Evolutionary conservation across 106 monocot species (phyloP), one percentile per base, ranked within the genome.

Genomic region (Posidonia australis): DNA sequence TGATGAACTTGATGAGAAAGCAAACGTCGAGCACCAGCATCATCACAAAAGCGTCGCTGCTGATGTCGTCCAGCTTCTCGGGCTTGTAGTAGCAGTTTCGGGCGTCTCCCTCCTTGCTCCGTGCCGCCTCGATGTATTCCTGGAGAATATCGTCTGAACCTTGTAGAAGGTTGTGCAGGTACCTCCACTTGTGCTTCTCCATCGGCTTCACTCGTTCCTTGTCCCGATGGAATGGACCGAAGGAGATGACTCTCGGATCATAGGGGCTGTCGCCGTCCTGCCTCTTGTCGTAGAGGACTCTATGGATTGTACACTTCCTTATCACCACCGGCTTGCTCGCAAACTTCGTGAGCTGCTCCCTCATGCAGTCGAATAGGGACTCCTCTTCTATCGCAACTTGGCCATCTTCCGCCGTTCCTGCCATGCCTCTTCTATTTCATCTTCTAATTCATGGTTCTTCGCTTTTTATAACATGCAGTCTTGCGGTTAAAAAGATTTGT

Each of bases 21-120:
- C 69, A 70, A 13, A 63, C 64, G 29, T 76, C 70, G 13, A 76
- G 54, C 32, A 76, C 28, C 32, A 76, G 17, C 69, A 76, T 69
- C 69, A 56, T 46, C 9, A 43, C 63, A 4, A 76, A 57, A 0
- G 62, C 31, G 4, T 70, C 46, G 12, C 23, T n/a, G n/a, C n/a
- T n/a, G n/a, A n/a, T 21, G 0, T 16, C 23, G 10, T 26, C 1
- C 4, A 70, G 5, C 1, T 41, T 18, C 6, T 69, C 16, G 14
- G 45, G 6, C 30, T 76, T 22, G 1, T 22, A 5, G 45, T 76
- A 76, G 43, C 69, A 29, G 0, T 0, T 1, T 30, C 25, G 20
- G 46, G 24, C 54, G 0, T 14, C 58, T 9, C 3, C 17, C 63
- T 7, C 18, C 24, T 17, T 12, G 0, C 53, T 63, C 53, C 11